Percentiles rank a stretch among this genome's conserved stretches.
These are phyloP conservation scores for Heimioporus sp. DNA, from an alignment of 768 basidiomycete species.

Conservation along the genomic window DNA sequence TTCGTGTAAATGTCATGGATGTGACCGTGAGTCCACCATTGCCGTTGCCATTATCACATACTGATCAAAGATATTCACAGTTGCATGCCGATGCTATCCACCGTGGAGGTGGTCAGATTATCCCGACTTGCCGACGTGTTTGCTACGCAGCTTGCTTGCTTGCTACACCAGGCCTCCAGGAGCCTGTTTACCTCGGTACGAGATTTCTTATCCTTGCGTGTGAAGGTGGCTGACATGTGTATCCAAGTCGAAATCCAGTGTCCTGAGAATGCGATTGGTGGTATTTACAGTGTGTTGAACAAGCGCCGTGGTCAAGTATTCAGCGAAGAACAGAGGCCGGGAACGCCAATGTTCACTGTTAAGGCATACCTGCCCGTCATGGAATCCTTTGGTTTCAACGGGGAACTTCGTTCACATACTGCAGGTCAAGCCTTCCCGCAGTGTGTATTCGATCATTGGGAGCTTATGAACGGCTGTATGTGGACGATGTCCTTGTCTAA, in stretches of 20 bases:
- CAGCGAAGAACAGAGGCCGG: conserved; percentile 93
- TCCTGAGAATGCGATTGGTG: conserved; percentile 95
- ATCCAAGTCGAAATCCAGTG: conserved; percentile 91
- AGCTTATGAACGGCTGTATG: conserved; percentile 78
- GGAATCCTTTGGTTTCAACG: conserved; percentile 98
- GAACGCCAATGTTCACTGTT: conserved; percentile 99
- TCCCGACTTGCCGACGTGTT: conserved; percentile 94
- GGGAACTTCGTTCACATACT: conserved; percentile 88
- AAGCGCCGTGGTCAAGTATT: conserved; percentile 98
- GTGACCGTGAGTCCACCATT: conserved; percentile 66
- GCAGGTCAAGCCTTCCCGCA: conserved; percentile 99
- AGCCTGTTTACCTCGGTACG: conserved; percentile 91
- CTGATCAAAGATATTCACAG: conserved; percentile 35
- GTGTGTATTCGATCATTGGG: conserved; percentile 91
- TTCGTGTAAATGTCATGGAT: conserved; percentile 94
- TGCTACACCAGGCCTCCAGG: conserved; percentile 88
- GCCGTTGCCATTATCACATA: not conserved
- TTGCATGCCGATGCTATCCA: conserved; percentile 99
- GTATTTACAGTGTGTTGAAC: conserved; percentile 93
- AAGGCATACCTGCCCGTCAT: conserved; percentile 93
- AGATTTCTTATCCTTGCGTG: not conserved
- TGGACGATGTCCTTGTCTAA: conserved; percentile 8
- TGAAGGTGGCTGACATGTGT: conserved; percentile 10
- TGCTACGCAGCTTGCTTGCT: conserved; percentile 95
- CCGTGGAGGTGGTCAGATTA: conserved; percentile 98